A percentile compares a stretch with the other conserved stretches of the same genome.
phyloP scores from a whole-genome alignment of 352 stramenopile species.

The Thalassiosira mediterranea region DNA sequence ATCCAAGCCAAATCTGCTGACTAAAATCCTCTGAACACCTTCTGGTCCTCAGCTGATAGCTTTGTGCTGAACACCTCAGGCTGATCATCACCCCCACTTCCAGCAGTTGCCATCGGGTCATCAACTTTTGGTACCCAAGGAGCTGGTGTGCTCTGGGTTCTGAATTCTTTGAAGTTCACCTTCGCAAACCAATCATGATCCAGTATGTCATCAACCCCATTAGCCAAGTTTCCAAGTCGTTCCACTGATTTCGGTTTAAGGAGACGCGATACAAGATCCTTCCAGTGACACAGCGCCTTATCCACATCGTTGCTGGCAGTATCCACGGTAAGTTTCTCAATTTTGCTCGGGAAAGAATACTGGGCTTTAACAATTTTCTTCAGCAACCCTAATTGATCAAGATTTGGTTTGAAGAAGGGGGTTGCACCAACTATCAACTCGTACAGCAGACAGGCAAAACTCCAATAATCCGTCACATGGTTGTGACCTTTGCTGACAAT shows the following conservation, averaged over 20 bases:
- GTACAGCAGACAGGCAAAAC: constrained; percentile 73
- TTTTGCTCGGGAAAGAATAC: constrained; percentile 85
- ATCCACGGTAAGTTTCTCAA: constrained; percentile 40
- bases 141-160: constrained; percentile 79
- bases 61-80: neutral
- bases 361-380: constrained; percentile 91
- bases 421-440: constrained; percentile 77
- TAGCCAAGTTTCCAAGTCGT: constrained; percentile 37
- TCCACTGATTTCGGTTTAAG: constrained; percentile 20
- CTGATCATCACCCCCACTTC: neutral
- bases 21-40: neutral
- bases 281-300: constrained; percentile 1
- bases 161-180: constrained; percentile 50
- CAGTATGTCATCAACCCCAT: constrained; percentile 61
- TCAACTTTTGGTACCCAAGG: constrained; percentile 87
- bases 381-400: constrained; percentile 93
- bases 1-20: no score
- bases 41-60: neutral
- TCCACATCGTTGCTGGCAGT: constrained; percentile 4
- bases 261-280: constrained; percentile 9
- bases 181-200: constrained; percentile 59
- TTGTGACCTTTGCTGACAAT: constrained; percentile 90
- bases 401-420: constrained; percentile 90
- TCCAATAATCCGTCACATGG: constrained; percentile 88
- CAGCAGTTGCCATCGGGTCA: constrained; percentile 87